Percentiles rank a stretch among this genome's conserved stretches.
phyloP scores from a whole-genome alignment of 208 protist genomes.

The Acanthamoeba healyi region DNA sequence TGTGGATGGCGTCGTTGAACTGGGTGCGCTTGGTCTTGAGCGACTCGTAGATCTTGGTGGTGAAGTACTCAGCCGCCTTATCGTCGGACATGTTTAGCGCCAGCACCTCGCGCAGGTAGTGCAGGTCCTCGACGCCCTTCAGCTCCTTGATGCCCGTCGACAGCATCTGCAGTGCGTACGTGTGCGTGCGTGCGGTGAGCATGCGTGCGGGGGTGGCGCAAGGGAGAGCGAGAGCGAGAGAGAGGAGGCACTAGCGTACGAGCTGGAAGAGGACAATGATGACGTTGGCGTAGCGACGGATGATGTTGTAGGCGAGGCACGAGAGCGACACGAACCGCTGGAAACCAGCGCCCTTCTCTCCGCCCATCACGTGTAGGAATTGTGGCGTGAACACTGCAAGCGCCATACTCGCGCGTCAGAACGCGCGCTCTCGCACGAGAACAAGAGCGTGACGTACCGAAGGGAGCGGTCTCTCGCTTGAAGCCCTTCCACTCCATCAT shows the following conservation, averaged over 20 bases:
- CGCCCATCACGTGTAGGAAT: constrained; percentile 89
- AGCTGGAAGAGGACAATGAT: constrained; percentile 90
- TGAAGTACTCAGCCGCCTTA: constrained; percentile 76
- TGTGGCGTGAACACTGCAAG: constrained; percentile 90
- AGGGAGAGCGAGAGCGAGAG: too few relatives aligned
- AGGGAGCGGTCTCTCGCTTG: constrained; percentile 88
- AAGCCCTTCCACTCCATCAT: constrained; percentile 74
- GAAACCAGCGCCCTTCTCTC: constrained; percentile 79
- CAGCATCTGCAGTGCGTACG: constrained; percentile 88
- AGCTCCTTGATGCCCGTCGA: constrained; percentile 90
- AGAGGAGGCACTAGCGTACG: too few relatives aligned
- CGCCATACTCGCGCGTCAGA: not conserved
- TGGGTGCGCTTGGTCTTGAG: constrained; percentile 80
- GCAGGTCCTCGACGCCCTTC: constrained; percentile 77
- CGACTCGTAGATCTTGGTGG: constrained; percentile 76
- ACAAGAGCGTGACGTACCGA: too few relatives aligned
- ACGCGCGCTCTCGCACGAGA: too few relatives aligned
- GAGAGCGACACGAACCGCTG: constrained; percentile 84
- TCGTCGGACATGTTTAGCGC: constrained; percentile 67
- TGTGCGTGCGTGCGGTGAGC: constrained; percentile 83
- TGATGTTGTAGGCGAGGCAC: constrained; percentile 86
- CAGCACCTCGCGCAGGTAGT: constrained; percentile 79
- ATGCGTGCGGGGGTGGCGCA: too few relatives aligned
- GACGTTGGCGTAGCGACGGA: constrained; percentile 85
- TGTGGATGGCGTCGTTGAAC: constrained; percentile 83